These are phyloP conservation scores for Bryoerythrophyllum caledonicum DNA, from an alignment of 225 moss, liverwort and hornwort species.

Conservation along the genomic window DNA sequence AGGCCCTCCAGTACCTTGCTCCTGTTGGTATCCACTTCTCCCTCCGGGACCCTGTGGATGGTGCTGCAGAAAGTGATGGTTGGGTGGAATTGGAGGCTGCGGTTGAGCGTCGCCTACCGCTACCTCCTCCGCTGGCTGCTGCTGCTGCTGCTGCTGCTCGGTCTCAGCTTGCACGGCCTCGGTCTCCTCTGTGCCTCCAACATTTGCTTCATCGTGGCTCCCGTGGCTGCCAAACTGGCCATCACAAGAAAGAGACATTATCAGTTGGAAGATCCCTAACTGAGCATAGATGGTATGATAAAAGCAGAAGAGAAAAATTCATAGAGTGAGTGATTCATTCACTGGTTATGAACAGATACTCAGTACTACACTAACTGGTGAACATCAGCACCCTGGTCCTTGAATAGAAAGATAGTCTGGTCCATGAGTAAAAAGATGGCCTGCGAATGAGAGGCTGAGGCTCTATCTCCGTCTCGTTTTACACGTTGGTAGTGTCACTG, in stretches of 20 bases:
- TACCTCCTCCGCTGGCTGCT: conserved; percentile 27
- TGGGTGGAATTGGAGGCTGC: conserved; percentile 30
- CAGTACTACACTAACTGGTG: too few species aligned
- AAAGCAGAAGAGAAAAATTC: not conserved
- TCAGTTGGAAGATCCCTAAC: not conserved
- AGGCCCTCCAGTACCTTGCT: conserved; percentile 47
- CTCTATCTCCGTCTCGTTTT: too few species aligned
- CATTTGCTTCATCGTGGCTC: conserved; percentile 36
- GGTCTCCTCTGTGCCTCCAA: conserved; percentile 22
- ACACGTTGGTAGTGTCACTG: too few species aligned
- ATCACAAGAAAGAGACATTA: not conserved
- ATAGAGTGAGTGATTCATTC: too few species aligned
- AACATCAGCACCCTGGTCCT: too few species aligned
- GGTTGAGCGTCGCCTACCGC: conserved; percentile 30
- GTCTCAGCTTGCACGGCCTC: conserved; percentile 27
- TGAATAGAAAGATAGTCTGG: too few species aligned
- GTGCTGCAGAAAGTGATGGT: conserved; percentile 37
- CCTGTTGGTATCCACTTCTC: conserved; percentile 63
- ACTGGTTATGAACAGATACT: too few species aligned
- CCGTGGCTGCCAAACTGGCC: conserved; percentile 48
- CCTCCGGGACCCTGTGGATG: conserved; percentile 35
- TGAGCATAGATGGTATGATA: not conserved
- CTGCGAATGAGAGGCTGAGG: too few species aligned
- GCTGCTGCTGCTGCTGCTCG: not conserved
- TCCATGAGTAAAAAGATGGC: too few species aligned